These are phyloP conservation scores for Penicillium sp. DNA, from an alignment of 2,329 filamentous ascomycete genomes.

Conservation along the genomic window DNA sequence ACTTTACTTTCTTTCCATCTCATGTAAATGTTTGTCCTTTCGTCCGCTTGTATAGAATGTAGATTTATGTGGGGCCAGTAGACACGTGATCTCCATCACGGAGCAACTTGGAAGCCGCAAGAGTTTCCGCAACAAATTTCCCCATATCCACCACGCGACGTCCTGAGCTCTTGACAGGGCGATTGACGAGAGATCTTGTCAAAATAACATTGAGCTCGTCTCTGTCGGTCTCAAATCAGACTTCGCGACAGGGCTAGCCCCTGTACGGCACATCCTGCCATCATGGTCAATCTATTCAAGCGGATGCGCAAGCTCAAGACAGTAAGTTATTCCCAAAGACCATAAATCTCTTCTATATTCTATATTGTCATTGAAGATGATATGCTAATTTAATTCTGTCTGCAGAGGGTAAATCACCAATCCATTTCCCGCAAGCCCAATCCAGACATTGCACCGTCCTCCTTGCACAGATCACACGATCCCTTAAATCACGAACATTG, in stretches of 20 bases:
- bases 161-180: conserved; percentile 4
- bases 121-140: conserved; percentile 22
- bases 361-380: background rate
- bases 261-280: conserved; percentile 22
- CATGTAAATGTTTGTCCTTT: no score
- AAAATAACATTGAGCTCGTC: background rate
- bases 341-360: background rate
- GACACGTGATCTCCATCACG: conserved; percentile 21
- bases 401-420: conserved; percentile 27
- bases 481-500: background rate
- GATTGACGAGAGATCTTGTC: background rate
- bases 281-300: conserved; percentile 49
- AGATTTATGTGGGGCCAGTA: no score
- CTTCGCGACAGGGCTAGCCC: conserved; percentile 13
- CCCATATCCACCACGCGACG: conserved; percentile 17
- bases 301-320: conserved; percentile 68
- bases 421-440: background rate
- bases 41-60: no score
- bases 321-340: conserved; percentile 47
- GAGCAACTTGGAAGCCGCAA: conserved; percentile 24
- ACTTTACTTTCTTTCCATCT: no score
- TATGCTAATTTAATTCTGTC: conserved; percentile 14
- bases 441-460: conserved; percentile 4
- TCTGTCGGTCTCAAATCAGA: conserved; percentile 1
- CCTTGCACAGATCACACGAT: conserved; percentile 1